Base-by-base conservation (phyloP, 768 basidiomycete genomes). In the Kwoniella bestiolae region DNA sequence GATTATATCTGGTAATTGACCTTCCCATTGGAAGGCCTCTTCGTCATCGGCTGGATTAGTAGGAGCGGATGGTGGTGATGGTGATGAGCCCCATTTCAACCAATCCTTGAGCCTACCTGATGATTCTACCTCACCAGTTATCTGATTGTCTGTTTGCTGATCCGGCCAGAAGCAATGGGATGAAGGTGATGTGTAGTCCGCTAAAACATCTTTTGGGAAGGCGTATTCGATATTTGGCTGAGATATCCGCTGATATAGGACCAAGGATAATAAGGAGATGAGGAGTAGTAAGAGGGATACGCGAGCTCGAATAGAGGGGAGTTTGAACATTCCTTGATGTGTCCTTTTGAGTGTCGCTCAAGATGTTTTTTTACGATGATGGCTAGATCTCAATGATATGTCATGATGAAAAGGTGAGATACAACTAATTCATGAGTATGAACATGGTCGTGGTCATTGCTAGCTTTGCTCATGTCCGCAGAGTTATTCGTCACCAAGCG, bases 151-250 rank as follows among this genome's bases (percentile, higher is more conserved):
- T 1, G 23, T 38, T 25, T 41, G 28, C 26, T 25, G 29, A 25
- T 60, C 29, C 5, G 53, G 59, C 68, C 68, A 70, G 34, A 63
- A 66, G 45, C 68, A 70, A 31, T 62, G 60, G 5, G 46, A 59
- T 11, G 55, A 55, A 21, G 64, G 60, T n/a, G 68, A 66, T 14
- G 68, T 70, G 25, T 70, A 70, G 29, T 63, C 68, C 28, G 31
- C 45, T 38, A 62, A 32, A 6, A 67, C 66, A 26, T 45, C 60
- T 23, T 41, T 7, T 3, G 66, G 66, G 9, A 62, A 35, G 7
- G 60, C 12, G 28, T 67, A 62, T 26, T 50, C 32, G n/a, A 62
- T 18, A 41, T 28, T 26, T 18, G 58, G 21, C 31, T 52, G 26
- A 32, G 23, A 47, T 47, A 47, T 53, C 12, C 52, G 52, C 18